phyloP scores from a whole-genome alignment of 306 rosid genomes.

The Fragaria iinumae region DNA sequence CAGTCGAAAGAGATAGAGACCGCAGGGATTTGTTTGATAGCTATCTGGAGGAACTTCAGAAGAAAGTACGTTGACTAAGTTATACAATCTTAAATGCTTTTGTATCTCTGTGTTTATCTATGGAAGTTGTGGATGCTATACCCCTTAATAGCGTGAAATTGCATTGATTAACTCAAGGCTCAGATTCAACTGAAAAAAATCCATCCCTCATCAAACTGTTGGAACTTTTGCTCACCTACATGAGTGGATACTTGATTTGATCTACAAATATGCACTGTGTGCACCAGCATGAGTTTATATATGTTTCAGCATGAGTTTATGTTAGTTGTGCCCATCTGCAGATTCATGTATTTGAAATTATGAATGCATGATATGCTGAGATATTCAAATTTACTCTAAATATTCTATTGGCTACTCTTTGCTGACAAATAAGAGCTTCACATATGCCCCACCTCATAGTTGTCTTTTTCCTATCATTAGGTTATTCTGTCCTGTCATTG shows the following conservation, averaged over 20 bases:
- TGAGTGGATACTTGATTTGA: background rate
- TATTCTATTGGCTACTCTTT: background rate
- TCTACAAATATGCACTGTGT: background rate
- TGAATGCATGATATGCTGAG: background rate
- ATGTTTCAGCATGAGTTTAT: background rate
- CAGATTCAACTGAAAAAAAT: background rate
- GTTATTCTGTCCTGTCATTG: background rate
- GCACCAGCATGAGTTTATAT: too few relatives aligned
- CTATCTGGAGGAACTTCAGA: slow-evolving; percentile 65
- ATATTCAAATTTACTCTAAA: background rate
- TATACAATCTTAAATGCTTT: slow-evolving; percentile 23
- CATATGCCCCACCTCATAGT: background rate
- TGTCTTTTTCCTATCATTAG: background rate
- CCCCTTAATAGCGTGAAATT: slow-evolving; percentile 2
- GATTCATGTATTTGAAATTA: background rate
- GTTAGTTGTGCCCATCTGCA: background rate
- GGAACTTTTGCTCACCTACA: background rate
- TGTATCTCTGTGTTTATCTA: slow-evolving; percentile 11
- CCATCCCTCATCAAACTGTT: background rate
- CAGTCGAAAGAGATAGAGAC: slow-evolving; percentile 86
- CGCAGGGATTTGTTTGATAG: slow-evolving; percentile 76
- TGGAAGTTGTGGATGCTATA: background rate
- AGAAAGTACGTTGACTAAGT: slow-evolving; percentile 46
- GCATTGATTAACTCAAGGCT: background rate
- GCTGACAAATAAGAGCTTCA: slow-evolving; percentile 2